These are phyloP conservation scores for Pythium angustatum DNA, from an alignment of 352 stramenopile species.

Conservation along the genomic window DNA sequence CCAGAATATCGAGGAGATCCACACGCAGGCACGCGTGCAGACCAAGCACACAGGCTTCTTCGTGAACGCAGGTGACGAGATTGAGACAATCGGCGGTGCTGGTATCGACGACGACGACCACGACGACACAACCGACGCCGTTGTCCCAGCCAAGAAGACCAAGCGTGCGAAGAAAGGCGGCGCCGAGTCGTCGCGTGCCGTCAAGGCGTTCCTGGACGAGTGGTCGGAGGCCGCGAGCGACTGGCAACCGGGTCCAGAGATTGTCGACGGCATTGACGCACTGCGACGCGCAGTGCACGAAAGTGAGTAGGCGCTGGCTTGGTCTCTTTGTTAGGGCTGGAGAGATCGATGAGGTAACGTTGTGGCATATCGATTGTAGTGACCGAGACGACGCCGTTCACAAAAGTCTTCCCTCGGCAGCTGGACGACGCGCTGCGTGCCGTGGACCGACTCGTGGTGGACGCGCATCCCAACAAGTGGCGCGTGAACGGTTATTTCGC, in stretches of 20 bases:
- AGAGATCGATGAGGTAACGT: neutral
- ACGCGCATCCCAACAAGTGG: constrained; percentile 87
- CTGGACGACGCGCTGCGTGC: constrained; percentile 78
- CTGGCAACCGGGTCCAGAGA: constrained; percentile 59
- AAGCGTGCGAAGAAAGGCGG: constrained; percentile 52
- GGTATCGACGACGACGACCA: constrained; percentile 23
- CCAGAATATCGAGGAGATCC: constrained; percentile 82
- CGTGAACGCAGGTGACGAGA: constrained; percentile 83
- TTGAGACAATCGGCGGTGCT: constrained; percentile 67
- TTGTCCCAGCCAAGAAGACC: constrained; percentile 19
- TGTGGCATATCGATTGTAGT: constrained; percentile 43
- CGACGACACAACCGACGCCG: constrained; percentile 9
- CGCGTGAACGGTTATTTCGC: constrained; percentile 88
- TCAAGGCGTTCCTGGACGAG: constrained; percentile 68
- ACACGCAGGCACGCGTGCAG: constrained; percentile 67
- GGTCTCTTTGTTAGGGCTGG: too few relatives aligned
- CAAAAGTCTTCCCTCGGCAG: constrained; percentile 79
- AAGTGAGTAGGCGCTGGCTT: constrained; percentile 42
- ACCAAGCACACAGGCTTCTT: constrained; percentile 90
- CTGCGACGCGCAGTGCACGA: constrained; percentile 63
- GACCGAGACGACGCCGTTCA: constrained; percentile 55
- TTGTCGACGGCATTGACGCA: constrained; percentile 55
- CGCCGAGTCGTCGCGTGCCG: constrained; percentile 45
- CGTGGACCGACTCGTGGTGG: constrained; percentile 79
- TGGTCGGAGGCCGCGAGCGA: constrained; percentile 66